Evolutionary conservation across 345 rosid genomes (phyloP).

Genomic region (Lenwebbia sp.): DNA sequence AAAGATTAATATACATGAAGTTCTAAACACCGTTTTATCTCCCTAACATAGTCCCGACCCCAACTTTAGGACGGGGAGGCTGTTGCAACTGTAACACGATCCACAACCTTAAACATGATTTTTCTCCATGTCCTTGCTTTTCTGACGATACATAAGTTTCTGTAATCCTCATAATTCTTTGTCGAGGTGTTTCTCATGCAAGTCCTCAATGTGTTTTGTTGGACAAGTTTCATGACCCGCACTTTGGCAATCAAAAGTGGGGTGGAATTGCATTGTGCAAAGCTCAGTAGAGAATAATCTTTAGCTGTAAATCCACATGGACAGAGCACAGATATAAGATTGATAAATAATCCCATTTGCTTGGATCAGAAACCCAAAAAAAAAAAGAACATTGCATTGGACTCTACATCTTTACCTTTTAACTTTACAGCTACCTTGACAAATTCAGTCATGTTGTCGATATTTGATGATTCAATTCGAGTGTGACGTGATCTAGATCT

Average conservation of each 20-base stretch:
- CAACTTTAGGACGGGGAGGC: not conserved
- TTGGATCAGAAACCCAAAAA: not conserved
- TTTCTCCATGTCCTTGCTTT: not conserved
- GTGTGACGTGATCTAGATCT: constrained; percentile 31
- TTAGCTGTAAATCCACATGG: not conserved
- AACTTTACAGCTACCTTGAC: not conserved
- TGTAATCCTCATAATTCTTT: no score
- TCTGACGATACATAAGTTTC: not conserved
- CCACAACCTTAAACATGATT: no score
- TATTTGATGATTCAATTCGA: constrained; percentile 13
- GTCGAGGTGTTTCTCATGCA: not conserved
- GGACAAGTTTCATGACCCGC: not conserved
- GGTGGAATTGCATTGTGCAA: not conserved
- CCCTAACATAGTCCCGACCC: not conserved
- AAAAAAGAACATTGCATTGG: not conserved
- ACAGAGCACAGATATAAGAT: not conserved
- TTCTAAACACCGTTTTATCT: not conserved
- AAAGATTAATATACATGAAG: not conserved
- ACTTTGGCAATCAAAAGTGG: no score
- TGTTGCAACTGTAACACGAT: no score
- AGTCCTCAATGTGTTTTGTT: not conserved
- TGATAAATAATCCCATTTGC: not conserved
- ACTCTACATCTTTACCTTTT: not conserved
- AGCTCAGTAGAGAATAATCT: not conserved
- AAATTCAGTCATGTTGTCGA: not conserved